Evolutionary conservation across 441 rosid species (phyloP).

Genomic region (Adansonia gregorii): DNA sequence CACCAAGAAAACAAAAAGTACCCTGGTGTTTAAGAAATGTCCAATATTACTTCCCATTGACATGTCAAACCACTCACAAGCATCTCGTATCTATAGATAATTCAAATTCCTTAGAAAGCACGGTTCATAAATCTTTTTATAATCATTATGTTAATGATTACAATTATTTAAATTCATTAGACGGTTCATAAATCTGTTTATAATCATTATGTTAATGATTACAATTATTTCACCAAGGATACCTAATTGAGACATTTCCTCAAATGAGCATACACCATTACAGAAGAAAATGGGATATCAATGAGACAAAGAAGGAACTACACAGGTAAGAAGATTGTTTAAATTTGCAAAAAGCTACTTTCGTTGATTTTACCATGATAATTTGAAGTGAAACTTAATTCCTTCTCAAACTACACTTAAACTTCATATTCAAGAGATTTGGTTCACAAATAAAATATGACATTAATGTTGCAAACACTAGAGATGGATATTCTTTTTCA

Average conservation of each 20-base stretch:
- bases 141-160: neutral
- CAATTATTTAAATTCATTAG: neutral
- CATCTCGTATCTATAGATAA: neutral
- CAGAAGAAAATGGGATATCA: neutral
- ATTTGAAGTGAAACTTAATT: conserved; percentile 16
- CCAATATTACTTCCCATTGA: neutral
- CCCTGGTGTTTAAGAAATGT: neutral
- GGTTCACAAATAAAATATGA: neutral
- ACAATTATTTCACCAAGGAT: neutral
- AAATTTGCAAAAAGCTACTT: neutral
- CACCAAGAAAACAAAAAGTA: neutral
- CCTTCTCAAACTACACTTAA: conserved; percentile 14
- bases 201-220: neutral
- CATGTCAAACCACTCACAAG: neutral
- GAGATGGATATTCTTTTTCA: neutral
- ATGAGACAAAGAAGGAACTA: neutral
- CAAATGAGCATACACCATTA: neutral
- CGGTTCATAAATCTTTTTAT: neutral
- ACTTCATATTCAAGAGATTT: neutral
- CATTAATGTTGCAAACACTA: neutral
- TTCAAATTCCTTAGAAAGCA: neutral
- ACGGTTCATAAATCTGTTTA: neutral
- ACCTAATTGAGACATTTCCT: neutral
- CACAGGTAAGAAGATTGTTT: neutral
- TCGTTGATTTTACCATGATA: neutral